Base-by-base conservation (phyloP, 176 grass and related monocot genomes). In the Eleusine coracana region DNA sequence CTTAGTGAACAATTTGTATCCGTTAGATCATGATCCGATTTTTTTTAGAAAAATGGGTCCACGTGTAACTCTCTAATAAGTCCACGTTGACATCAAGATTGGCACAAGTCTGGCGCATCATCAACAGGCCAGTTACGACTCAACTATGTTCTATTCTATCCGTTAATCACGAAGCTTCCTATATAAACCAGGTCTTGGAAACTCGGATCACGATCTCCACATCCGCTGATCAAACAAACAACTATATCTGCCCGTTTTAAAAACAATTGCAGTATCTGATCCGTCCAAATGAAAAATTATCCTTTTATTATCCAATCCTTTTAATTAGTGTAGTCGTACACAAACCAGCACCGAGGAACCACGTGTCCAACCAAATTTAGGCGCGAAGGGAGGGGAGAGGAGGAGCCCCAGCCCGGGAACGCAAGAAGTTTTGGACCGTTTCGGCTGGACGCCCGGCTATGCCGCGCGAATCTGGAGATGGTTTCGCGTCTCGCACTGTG, bases 161-260 rank as follows among this genome's bases (percentile, higher is more conserved):
- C 63, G 63, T 66, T 66, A 66, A 66, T 66, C 63, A 36, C 63
- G 13, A 66, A 17, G 63, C 29, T 36, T 38, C 58, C 29, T 25
- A 34, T 7, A 10, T 6, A 28, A 74, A 74, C 56, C 28, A 12
- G 5, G 58, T 49, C 36, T 28, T 20, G 67, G 23, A n/a, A 50
- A 20, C 20, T 58, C 17, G 74, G 52, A 67, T 68, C 36, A 58
- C 14, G 27, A 46, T 36, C 60, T 7, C 50, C 37, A 31, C 48
- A 20, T 15, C 44, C 3, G 49, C 77, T 48, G 86, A 28, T 83
- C 67, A 83, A 79, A 27, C 82, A 68, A 52, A 56, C 73, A 44
- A 44, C 15, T 51, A 73, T 18, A 56, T 54, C 15, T 17, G 25
- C 8, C 31, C 31, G 17, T 13, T 9, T 23, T 5, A 70, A n/a